Evolutionary conservation across 2,329 filamentous ascomycete genomes (phyloP).

Genomic region (Fusarium torulosum): DNA sequence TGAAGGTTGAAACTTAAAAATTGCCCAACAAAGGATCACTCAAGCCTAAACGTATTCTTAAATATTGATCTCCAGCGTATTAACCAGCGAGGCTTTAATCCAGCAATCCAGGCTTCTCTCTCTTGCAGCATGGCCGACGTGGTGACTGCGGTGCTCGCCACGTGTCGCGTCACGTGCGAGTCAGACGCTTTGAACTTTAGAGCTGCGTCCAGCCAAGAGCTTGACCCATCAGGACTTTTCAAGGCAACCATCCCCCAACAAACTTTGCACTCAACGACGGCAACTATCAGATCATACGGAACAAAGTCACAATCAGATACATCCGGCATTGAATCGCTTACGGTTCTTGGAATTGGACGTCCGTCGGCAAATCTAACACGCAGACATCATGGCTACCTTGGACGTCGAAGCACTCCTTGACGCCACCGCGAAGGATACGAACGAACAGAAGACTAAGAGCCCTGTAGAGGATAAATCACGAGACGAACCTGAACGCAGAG

Average conservation of each 20-base stretch:
- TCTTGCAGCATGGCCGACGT: slow-evolving; percentile 8
- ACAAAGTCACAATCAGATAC: slow-evolving; percentile 16
- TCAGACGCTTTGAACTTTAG: slow-evolving; percentile 2
- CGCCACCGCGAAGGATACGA: slow-evolving; percentile 76
- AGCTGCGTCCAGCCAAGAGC: slow-evolving; percentile 37
- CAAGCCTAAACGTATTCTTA: background rate
- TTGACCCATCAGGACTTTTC: slow-evolving; percentile 39
- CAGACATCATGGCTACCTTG: slow-evolving; percentile 61
- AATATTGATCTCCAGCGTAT: background rate
- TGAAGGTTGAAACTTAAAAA: background rate
- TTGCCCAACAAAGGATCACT: background rate
- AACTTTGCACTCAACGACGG: slow-evolving; percentile 16
- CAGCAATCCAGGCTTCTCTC: background rate
- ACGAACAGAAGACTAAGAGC: slow-evolving; percentile 61
- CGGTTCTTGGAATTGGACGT: slow-evolving; percentile 13
- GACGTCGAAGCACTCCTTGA: slow-evolving; percentile 94
- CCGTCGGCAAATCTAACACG: slow-evolving; percentile 28
- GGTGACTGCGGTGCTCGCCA: slow-evolving; percentile 27
- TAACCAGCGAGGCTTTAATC: background rate
- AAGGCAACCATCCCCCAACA: slow-evolving; percentile 37
- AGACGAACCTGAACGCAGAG: slow-evolving; percentile 62
- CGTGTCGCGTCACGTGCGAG: slow-evolving; percentile 43
- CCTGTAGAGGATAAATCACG: slow-evolving; percentile 66
- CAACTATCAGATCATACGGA: slow-evolving; percentile 24
- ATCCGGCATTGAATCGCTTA: slow-evolving; percentile 8